phyloP scores from a whole-genome alignment of 768 basidiomycete genomes.

The Lepiota venenata region DNA sequence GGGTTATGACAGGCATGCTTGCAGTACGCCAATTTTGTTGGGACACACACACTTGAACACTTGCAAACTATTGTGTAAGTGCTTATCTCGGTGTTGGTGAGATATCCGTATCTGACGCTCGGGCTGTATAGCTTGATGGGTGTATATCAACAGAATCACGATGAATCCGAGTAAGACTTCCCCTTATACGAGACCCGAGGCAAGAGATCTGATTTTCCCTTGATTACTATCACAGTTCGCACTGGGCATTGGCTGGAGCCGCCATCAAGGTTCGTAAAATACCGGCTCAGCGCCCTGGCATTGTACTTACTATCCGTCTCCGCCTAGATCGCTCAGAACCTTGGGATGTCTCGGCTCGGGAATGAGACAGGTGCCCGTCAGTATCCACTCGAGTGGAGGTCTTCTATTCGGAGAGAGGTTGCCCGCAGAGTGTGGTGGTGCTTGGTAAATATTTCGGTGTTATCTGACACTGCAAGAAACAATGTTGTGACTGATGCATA shows the following conservation, averaged over 20 bases:
- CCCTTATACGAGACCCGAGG: too few relatives aligned
- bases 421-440: slow-evolving; percentile 24
- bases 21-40: slow-evolving; percentile 22
- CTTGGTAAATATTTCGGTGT: slow-evolving; percentile 12
- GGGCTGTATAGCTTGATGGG: slow-evolving; percentile 21
- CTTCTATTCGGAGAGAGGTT: slow-evolving; percentile 22
- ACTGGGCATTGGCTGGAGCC: slow-evolving; percentile 23
- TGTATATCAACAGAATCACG: slow-evolving; percentile 25
- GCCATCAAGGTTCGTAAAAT: slow-evolving; percentile 21
- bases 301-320: not conserved
- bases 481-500: too few relatives aligned
- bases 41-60: slow-evolving; percentile 21
- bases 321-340: slow-evolving; percentile 22
- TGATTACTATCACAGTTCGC: slow-evolving; percentile 13
- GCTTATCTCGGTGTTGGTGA: not conserved
- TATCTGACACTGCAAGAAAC: not conserved
- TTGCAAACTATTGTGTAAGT: slow-evolving; percentile 24
- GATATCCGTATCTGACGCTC: not conserved
- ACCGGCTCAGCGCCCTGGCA: not conserved
- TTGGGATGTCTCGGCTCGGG: slow-evolving; percentile 24
- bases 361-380: slow-evolving; percentile 18
- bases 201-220: not conserved
- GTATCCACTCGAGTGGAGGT: slow-evolving; percentile 21
- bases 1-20: slow-evolving; percentile 17
- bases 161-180: slow-evolving; percentile 22